Evolutionary conservation across 495 filamentous ascomycete genomes (phyloP), one percentile per base, ranked within the genome.

Genomic region (Astrothelium macrocarpum): DNA sequence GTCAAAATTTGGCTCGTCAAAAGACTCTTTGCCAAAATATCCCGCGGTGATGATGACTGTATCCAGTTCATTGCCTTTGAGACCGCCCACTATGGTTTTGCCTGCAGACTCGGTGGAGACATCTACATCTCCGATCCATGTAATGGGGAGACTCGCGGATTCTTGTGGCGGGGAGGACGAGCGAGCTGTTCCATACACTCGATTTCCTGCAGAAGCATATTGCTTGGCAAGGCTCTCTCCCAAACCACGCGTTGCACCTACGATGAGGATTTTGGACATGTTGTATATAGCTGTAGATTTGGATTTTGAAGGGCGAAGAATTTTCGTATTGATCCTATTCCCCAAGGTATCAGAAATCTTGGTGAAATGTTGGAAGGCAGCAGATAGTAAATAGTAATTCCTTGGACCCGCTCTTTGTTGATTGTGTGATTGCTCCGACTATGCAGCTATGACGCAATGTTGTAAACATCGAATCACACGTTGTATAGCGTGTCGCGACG

Each of bases 181-280:
- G 56, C 86, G 78, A 5, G 81, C 77, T 28, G 87, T 89, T 61
- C 79, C 86, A 70, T 81, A 85, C 63, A 89, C 82, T 23, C 64
- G 68, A 32, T 75, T 80, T 14, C 74, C 67, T 26, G 75, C 60
- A n/a, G 78, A 71, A 60, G 80, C 78, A 71, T 90, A 90, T 64
- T 80, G 71, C 34, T 79, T 79, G 20, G 78, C 78, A 26, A 90
- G 79, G 18, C 83, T 77, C 43, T 82, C 81, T 1, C 87, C 87
- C 0, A 90, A 76, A 23, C 86, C 87, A 42, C 86, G 78, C 12
- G 84, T 88, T 2, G 82, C 86, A 34, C 87, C 87, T 53, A 90
- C 71, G 32, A 90, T 81, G 20, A 90, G 80, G 53, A 87, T 72
- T 58, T 73, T 74, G 2, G 74, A 63, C 79, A 81, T 81, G 18